Evolutionary conservation across 495 filamentous ascomycete species (phyloP), one percentile per base, ranked within the genome.

Genomic region (Hypomontagnella monticulosa): DNA sequence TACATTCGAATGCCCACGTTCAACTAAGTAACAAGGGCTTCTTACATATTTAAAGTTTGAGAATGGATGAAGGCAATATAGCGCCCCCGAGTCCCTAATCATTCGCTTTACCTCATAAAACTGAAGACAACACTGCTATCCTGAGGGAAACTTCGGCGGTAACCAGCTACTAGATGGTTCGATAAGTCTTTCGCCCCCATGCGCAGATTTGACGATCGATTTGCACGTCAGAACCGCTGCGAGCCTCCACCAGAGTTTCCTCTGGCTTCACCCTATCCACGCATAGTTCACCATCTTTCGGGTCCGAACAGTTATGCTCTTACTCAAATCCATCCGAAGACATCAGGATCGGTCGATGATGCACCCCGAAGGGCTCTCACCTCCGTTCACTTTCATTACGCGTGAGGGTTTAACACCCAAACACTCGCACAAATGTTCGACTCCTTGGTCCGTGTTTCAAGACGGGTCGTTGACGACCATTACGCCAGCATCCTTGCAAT

Each of bases 21-120:
- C 43, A 47, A 47, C 19, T 47, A 47, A 47, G 43, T 47, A 47
- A 47, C 43, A 47, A 47, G 43, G 43, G 43, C 43, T 47, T 47
- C 43, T 47, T 47, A 47, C 43, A 47, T 47, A 47, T 47, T 47
- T 47, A 47, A 47, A 47, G 43, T 47, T 47, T 47, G 43, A 47
- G 43, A 47, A 47, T 47, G 43, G 43, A 47, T 47, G 43, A 47
- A 47, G 43, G 43, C 43, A 47, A 47, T 23, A 47, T 47, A 47
- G 43, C 43, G 43, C 43, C 43, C 43, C 43, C 43, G 43, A 47
- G 43, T 47, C 43, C 43, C 43, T 47, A 47, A 47, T 47, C 43
- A 47, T 47, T 47, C 43, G 43, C 43, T 47, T 47, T 47, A 47
- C 43, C 43, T 47, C 43, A 47, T 47, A 47, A 47, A 47, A 47